phyloP scores from a whole-genome alignment of 1,139 yeast species.

The Dujonia santamariae region DNA sequence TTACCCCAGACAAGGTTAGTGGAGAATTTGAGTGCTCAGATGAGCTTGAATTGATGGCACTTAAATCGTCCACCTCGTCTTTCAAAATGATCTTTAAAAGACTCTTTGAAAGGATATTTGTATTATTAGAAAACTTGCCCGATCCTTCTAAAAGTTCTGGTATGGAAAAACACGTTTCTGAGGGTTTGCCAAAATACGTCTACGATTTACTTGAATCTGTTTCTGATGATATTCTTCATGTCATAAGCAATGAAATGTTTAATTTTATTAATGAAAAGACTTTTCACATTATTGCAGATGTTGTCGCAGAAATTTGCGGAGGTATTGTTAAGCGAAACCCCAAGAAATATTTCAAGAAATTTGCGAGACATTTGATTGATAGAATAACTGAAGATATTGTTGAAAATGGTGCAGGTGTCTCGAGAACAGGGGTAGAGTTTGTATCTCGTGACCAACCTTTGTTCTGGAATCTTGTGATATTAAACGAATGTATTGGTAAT shows the following conservation, averaged over 20 bases:
- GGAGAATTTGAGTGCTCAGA: neutral
- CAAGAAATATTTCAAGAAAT: constrained; percentile 38
- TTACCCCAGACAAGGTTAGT: constrained; percentile 8
- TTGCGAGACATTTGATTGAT: constrained; percentile 45
- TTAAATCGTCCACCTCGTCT: constrained; percentile 70
- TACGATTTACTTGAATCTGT: constrained; percentile 68
- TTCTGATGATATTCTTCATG: constrained; percentile 58
- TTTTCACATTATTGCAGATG: constrained; percentile 64
- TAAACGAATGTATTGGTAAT: constrained; percentile 71
- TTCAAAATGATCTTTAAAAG: constrained; percentile 61
- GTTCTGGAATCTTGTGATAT: constrained; percentile 67
- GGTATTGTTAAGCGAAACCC: constrained; percentile 66
- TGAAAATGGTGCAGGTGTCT: constrained; percentile 83
- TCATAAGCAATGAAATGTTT: constrained; percentile 50
- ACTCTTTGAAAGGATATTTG: constrained; percentile 59
- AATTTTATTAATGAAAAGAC: constrained; percentile 59
- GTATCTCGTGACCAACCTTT: constrained; percentile 76
- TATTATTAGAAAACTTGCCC: constrained; percentile 74
- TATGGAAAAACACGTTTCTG: constrained; percentile 53
- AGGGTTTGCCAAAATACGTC: constrained; percentile 60
- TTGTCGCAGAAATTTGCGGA: constrained; percentile 70
- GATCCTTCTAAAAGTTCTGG: constrained; percentile 51
- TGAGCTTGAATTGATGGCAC: constrained; percentile 47
- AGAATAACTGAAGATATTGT: constrained; percentile 65
- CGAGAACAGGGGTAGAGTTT: constrained; percentile 66